phyloP scores from a whole-genome alignment of 768 basidiomycete genomes.

The Pleurotus salmoneostramineus region DNA sequence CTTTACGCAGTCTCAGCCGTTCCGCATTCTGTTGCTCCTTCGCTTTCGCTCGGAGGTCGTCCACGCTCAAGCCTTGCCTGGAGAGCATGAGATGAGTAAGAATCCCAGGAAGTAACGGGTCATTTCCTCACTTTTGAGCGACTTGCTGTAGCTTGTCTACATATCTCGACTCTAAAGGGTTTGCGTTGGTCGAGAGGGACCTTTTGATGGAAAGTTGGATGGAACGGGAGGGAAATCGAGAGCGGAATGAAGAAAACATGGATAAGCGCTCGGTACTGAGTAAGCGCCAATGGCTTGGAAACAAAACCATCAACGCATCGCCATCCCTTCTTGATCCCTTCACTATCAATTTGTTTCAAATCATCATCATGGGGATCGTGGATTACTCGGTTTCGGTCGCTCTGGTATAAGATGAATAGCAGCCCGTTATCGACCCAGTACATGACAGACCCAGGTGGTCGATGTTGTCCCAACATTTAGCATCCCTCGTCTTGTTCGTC shows the following conservation, averaged over 20 bases:
- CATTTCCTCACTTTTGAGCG: constrained; percentile 54
- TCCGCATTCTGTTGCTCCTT: constrained; percentile 24
- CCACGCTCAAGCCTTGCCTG: constrained; percentile 42
- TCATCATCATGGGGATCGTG: too few relatives aligned
- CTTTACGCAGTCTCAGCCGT: constrained; percentile 17
- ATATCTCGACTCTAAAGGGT: constrained; percentile 49
- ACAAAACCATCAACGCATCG: too few relatives aligned
- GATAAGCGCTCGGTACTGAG: background rate
- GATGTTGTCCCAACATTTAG: too few relatives aligned
- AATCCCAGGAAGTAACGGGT: constrained; percentile 12
- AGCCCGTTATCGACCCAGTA: too few relatives aligned
- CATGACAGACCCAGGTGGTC: too few relatives aligned
- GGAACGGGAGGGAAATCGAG: background rate
- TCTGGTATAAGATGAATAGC: too few relatives aligned
- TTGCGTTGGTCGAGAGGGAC: background rate
- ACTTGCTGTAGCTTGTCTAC: constrained; percentile 61
- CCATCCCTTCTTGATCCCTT: too few relatives aligned
- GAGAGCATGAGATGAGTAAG: constrained; percentile 7
- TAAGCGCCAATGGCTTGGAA: background rate
- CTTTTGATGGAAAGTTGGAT: background rate
- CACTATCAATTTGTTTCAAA: too few relatives aligned
- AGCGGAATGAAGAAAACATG: background rate
- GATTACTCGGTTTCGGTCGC: too few relatives aligned
- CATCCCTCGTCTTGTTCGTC: too few relatives aligned
- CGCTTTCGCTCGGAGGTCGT: constrained; percentile 29